Percentiles rank a stretch among this genome's conserved stretches.
Conservation (phyloP, 2,329 filamentous ascomycete genomes). For the Aureobasidium uvarum region DNA sequence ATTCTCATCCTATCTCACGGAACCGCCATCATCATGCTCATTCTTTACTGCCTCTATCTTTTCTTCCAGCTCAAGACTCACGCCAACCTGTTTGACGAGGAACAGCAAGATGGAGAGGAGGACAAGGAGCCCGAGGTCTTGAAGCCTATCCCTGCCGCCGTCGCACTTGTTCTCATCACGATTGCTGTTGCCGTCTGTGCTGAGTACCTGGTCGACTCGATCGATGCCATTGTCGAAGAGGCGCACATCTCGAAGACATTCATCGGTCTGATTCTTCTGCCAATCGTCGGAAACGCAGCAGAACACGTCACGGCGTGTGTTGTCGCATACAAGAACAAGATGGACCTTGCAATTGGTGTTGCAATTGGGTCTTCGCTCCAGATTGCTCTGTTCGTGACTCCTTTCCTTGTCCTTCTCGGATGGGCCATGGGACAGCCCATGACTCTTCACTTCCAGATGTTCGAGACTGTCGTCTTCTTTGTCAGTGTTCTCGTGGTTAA, state of each 20-base stretch:
- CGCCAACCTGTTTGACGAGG: constrained; percentile 49
- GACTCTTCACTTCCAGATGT: constrained; percentile 79
- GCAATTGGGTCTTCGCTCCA: constrained; percentile 65
- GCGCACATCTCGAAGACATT: constrained; percentile 56
- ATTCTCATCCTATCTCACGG: constrained; percentile 54
- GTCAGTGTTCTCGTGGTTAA: constrained; percentile 83
- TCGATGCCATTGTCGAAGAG: constrained; percentile 54
- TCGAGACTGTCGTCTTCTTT: constrained; percentile 85
- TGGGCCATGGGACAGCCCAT: constrained; percentile 55
- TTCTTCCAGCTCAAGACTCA: constrained; percentile 56
- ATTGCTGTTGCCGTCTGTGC: constrained; percentile 52
- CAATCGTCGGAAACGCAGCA: constrained; percentile 63
- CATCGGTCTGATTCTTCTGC: constrained; percentile 56
- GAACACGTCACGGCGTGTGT: constrained; percentile 64
- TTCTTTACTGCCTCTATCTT: constrained; percentile 55
- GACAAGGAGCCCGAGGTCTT: constrained; percentile 42
- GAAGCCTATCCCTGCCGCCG: constrained; percentile 46
- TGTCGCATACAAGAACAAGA: constrained; percentile 64
- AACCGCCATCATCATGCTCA: constrained; percentile 54
- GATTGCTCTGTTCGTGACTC: constrained; percentile 59
- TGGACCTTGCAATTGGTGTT: constrained; percentile 66
- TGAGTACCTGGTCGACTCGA: constrained; percentile 55
- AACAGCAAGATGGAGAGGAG: constrained; percentile 34
- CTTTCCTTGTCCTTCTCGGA: constrained; percentile 57
- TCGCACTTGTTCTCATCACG: constrained; percentile 50